Evolutionary conservation across 1,139 yeast species (phyloP), one percentile per base, ranked within the genome.

Genomic region (Komagataea norvegica): DNA sequence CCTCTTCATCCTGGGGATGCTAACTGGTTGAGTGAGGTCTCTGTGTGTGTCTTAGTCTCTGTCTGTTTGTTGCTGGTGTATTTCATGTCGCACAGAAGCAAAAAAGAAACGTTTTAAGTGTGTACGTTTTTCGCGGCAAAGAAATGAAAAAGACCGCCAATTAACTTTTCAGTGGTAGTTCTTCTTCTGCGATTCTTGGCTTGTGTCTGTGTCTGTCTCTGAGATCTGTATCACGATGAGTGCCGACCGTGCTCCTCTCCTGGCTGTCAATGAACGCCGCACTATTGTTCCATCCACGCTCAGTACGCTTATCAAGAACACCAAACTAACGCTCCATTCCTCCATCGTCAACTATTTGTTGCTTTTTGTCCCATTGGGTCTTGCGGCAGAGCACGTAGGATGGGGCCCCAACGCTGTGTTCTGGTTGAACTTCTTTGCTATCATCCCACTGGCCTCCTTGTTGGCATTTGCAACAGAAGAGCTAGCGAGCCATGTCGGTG

Each of bases 381-480:
- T 89, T 18, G 37, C 77, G 11, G 79, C 91, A 20, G 95, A 91
- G 3, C 59, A 59, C 33, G 57, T 79, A 15, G 68, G 61, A 9
- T 72, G 79, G 72, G 65, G 78, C 6, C 68, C 95, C 10, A 67
- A 70, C 33, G 68, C 74, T 36, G 67, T 79, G 3, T 91, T 91
- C 55, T 58, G 74, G 60, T 65, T 87, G 52, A 91, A 91, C 59
- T 91, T 91, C 64, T 57, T 86, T 42, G 96, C 95, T 20, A 91
- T 91, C 51, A 78, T 91, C 25, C 98, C 98, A 14, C 68, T 91
- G 54, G 98, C 98, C 8, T 84, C 95, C 3, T 69, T 87, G 23
- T 68, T 89, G 43, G 91, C 95, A 0, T 88, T 70, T 64, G 94
- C 96, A 14, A 91, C 99, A 2, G 98, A 91, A 59, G 95, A 88